phyloP scores from a whole-genome alignment of 371 early-diverging fungal species.

The Choanephora cucurbitarum region DNA sequence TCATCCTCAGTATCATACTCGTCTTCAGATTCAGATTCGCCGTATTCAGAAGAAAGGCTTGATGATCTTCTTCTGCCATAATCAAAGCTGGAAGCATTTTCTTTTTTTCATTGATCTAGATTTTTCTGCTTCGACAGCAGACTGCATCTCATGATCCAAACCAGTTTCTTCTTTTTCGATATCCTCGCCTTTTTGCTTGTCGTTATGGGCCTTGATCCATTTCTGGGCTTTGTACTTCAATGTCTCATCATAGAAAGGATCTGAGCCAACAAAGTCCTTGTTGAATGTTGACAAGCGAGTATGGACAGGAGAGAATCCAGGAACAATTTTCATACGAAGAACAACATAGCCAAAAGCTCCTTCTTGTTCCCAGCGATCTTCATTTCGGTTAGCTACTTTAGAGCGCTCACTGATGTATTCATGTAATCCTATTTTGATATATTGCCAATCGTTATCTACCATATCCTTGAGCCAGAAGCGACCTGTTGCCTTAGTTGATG shows the following conservation, averaged over 20 bases:
- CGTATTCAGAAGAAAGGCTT: constrained; percentile 32
- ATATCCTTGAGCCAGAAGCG: constrained; percentile 42
- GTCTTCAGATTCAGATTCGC: constrained; percentile 20
- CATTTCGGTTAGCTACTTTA: constrained; percentile 43
- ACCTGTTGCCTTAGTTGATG: constrained; percentile 29
- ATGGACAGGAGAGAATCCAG: constrained; percentile 46
- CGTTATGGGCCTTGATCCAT: constrained; percentile 35
- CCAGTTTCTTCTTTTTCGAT: constrained; percentile 2
- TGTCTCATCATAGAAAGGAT: constrained; percentile 36
- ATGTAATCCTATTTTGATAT: constrained; percentile 30
- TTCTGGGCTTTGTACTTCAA: constrained; percentile 31
- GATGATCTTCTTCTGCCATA: constrained; percentile 5
- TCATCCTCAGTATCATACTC: constrained; percentile 16
- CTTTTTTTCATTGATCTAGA: background rate
- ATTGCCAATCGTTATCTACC: constrained; percentile 36
- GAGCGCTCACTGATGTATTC: constrained; percentile 18
- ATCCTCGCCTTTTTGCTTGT: constrained; percentile 9
- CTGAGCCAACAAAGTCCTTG: constrained; percentile 40
- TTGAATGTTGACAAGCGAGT: constrained; percentile 35
- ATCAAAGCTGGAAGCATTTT: background rate
- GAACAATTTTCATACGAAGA: constrained; percentile 32
- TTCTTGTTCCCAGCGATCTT: constrained; percentile 31
- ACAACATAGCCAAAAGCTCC: constrained; percentile 30
- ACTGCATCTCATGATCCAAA: constrained; percentile 19
- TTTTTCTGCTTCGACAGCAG: constrained; percentile 15